Percentiles rank a stretch among this genome's conserved stretches.
Evolutionary conservation across 2,329 filamentous ascomycete species (phyloP).

Genomic region (Paraphoma chrysanthemicola): DNA sequence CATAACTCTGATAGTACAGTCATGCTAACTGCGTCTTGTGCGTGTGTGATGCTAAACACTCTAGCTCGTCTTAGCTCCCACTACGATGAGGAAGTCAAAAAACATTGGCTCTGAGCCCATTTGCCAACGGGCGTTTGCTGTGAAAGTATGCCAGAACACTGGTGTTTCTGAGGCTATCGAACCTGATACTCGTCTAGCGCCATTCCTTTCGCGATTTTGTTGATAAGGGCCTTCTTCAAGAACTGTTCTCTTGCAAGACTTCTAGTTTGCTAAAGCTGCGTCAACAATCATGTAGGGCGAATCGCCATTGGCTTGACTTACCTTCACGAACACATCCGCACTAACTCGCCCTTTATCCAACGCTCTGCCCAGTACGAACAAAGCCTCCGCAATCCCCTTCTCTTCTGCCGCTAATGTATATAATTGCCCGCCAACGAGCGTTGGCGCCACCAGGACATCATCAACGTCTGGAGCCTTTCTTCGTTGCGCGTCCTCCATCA

Average conservation of each 20-base stretch:
- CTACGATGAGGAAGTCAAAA: no score
- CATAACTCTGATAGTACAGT: no score
- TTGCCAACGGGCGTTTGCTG: no score
- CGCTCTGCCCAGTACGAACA: constrained; percentile 80
- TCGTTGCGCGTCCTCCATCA: constrained; percentile 74
- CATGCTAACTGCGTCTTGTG: no score
- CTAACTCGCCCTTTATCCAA: constrained; percentile 75
- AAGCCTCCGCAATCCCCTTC: constrained; percentile 81
- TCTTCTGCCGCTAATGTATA: constrained; percentile 91
- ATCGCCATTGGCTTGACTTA: constrained; percentile 38
- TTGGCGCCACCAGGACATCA: constrained; percentile 90
- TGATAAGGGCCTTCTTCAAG: constrained; percentile 79
- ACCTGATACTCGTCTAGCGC: constrained; percentile 61
- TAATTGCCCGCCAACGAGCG: constrained; percentile 89
- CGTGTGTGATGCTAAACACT: no score
- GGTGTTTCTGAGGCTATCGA: constrained; percentile 30
- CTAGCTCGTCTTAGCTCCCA: no score
- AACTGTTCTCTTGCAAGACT: constrained; percentile 81
- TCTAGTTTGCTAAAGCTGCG: constrained; percentile 62
- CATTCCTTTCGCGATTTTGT: constrained; percentile 80
- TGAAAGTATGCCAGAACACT: not conserved
- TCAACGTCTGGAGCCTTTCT: constrained; percentile 80
- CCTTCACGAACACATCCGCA: constrained; percentile 78
- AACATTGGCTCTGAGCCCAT: no score
- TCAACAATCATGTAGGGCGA: constrained; percentile 11